A percentile compares a stretch with the other conserved stretches of the same genome.
Conservation (phyloP, 768 basidiomycete genomes). For the Tylopilus vinaceipallidus region DNA sequence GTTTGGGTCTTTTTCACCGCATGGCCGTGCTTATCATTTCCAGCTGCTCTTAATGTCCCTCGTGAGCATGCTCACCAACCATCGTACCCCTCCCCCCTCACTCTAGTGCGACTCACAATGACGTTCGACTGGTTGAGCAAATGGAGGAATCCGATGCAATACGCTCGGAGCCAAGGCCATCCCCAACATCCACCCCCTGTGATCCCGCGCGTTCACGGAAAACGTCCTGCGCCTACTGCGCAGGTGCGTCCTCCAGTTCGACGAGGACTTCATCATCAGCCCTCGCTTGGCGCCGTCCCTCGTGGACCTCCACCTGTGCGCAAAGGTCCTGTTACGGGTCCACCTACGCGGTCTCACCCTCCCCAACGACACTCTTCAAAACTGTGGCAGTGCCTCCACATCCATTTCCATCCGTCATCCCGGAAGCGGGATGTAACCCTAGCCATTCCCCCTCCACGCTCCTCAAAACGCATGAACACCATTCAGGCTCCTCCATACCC, state of each 20-base stretch:
- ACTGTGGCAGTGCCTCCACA: conserved; percentile 22
- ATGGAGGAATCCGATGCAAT: conserved; percentile 19
- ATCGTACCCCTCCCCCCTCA: conserved; percentile 12
- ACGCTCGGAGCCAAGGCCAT: conserved; percentile 15
- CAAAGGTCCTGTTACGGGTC: conserved; percentile 15
- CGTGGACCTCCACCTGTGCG: conserved; percentile 14
- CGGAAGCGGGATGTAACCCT: conserved; percentile 19
- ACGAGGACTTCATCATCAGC: conserved; percentile 18
- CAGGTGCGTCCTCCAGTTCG: conserved; percentile 18
- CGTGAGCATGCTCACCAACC: conserved; percentile 12
- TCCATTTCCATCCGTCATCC: conserved; percentile 23
- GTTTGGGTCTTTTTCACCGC: conserved; percentile 24
- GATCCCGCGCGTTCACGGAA: conserved; percentile 17
- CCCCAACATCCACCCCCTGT: conserved; percentile 15
- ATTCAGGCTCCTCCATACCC: conserved; percentile 19
- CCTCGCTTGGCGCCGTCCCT: conserved; percentile 5
- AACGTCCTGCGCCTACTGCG: conserved; percentile 15
- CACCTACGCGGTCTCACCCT: conserved; percentile 10
- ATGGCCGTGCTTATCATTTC: conserved; percentile 28
- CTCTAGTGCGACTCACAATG: conserved; percentile 19
- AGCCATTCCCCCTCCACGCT: conserved; percentile 5
- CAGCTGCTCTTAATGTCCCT: conserved; percentile 29
- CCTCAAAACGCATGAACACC: conserved; percentile 2
- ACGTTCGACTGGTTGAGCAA: conserved; percentile 28
- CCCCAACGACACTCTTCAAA: conserved; percentile 12